phyloP scores from a whole-genome alignment of 2,329 filamentous ascomycete species.

The Cryphonectria radicalis region DNA sequence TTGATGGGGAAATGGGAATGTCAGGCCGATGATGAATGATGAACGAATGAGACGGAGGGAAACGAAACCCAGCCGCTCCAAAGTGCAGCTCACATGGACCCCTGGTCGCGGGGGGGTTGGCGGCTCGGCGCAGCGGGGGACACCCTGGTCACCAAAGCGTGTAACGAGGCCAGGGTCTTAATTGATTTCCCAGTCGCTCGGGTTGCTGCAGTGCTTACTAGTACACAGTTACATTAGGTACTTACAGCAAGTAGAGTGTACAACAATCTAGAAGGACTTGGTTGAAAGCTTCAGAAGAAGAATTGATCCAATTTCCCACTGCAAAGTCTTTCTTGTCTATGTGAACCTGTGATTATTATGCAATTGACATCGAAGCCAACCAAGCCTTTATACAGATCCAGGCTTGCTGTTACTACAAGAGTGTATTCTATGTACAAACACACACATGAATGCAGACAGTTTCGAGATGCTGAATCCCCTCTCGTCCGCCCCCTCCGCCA shows the following conservation, averaged over 20 bases:
- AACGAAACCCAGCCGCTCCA: not conserved
- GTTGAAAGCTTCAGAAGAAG: not conserved
- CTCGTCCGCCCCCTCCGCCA: no score
- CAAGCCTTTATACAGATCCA: not conserved
- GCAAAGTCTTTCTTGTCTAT: not conserved
- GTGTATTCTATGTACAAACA: not conserved
- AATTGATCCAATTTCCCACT: not conserved
- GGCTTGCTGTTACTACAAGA: not conserved
- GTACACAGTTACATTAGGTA: no score
- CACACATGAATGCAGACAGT: not conserved
- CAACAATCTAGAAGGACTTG: no score
- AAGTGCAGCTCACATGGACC: not conserved
- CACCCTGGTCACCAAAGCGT: not conserved
- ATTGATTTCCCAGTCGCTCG: not conserved
- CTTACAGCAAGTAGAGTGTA: no score
- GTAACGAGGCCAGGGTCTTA: not conserved
- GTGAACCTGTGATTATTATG: not conserved
- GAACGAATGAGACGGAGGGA: not conserved
- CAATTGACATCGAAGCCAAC: not conserved
- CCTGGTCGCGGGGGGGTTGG: slow-evolving; percentile 1
- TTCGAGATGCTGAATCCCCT: slow-evolving; percentile 21
- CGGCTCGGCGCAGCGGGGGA: not conserved
- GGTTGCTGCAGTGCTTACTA: no score
- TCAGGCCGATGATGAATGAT: not conserved
- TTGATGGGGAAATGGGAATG: not conserved